phyloP scores from a whole-genome alignment of 495 filamentous ascomycete genomes.

The Tuber magnatum region DNA sequence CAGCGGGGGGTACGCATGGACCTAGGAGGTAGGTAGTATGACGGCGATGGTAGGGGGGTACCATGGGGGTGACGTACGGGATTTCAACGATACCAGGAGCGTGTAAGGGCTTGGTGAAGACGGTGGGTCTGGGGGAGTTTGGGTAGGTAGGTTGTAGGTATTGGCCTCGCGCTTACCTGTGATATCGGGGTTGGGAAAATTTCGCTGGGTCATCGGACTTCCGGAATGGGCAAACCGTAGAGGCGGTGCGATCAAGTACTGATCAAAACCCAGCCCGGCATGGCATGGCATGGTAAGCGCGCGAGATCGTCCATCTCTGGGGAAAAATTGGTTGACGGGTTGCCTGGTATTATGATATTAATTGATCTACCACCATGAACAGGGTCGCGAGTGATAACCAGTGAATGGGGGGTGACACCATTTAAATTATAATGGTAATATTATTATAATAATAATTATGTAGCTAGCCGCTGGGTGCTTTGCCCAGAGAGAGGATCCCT shows the following conservation, averaged over 20 bases:
- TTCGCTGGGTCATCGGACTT: not conserved
- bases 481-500: not conserved
- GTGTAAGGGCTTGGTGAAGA: not conserved
- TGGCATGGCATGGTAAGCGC: not conserved
- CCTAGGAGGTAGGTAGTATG: not conserved
- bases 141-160: not conserved
- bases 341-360: not conserved
- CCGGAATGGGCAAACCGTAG: not conserved
- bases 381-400: not conserved
- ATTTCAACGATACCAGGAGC: not conserved
- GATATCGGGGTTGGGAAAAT: not conserved
- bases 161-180: not conserved
- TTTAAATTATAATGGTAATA: too few relatives aligned
- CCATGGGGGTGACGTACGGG: not conserved
- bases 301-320: not conserved
- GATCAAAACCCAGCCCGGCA: not conserved
- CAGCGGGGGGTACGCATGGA: not conserved
- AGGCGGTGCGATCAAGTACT: not conserved
- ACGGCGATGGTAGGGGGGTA: not conserved
- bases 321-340: not conserved
- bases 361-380: not conserved
- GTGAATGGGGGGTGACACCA: not conserved
- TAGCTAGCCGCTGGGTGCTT: not conserved
- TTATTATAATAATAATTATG: not conserved
- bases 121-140: not conserved